A percentile compares a stretch with the other conserved stretches of the same genome.
These are phyloP conservation scores for Vaccinium corymbosum DNA, from an alignment of 148 eudicot species.

Conservation along the genomic window DNA sequence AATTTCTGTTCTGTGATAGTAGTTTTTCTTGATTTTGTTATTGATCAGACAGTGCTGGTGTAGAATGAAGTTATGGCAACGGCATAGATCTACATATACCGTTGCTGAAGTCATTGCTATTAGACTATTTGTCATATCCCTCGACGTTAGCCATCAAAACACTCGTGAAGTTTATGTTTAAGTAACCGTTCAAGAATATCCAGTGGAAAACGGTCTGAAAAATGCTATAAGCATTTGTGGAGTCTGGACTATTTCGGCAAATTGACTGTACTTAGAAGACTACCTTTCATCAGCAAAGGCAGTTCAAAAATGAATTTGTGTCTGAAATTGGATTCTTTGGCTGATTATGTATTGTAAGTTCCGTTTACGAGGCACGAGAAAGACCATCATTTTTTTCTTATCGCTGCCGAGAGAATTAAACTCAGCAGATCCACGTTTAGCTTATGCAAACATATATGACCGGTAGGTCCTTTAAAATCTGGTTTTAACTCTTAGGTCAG, in stretches of 20 bases:
- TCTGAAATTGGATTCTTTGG: not conserved
- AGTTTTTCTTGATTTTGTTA: no score
- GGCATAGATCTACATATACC: no score
- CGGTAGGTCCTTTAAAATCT: not conserved
- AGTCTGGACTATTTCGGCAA: not conserved
- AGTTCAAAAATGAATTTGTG: not conserved
- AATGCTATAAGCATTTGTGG: not conserved
- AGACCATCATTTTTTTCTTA: not conserved
- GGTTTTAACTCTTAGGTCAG: not conserved
- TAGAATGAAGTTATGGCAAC: no score
- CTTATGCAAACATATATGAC: not conserved
- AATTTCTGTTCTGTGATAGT: no score
- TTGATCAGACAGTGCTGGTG: no score
- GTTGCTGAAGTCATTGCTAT: not conserved
- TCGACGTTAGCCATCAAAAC: not conserved
- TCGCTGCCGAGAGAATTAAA: not conserved
- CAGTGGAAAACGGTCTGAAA: not conserved
- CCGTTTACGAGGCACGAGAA: not conserved
- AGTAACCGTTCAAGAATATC: not conserved
- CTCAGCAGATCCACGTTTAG: not conserved
- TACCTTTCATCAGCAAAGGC: not conserved
- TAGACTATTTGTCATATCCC: not conserved
- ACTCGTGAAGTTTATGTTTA: not conserved
- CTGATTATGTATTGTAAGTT: not conserved
- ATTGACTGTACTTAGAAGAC: not conserved